phyloP scores from a whole-genome alignment of 768 basidiomycete species.

The Tephrocybe sp. region DNA sequence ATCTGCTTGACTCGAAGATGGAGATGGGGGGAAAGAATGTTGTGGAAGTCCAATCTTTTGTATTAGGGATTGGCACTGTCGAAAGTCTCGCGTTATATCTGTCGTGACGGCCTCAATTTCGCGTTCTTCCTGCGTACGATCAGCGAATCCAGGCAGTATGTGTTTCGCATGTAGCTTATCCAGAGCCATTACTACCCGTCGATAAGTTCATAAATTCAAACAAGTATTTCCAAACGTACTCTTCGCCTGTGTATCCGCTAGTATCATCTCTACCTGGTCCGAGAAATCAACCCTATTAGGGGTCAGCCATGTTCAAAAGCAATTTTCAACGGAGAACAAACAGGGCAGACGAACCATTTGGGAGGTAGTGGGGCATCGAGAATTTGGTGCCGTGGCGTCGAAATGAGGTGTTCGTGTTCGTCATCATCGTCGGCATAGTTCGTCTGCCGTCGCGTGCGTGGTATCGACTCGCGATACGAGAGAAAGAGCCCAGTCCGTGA shows the following conservation, averaged over 20 bases:
- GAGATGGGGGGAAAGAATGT: conserved; percentile 66
- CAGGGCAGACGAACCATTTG: conserved; percentile 66
- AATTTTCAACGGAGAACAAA: conserved; percentile 21
- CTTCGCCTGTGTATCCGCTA: conserved; percentile 69
- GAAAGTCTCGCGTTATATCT: conserved; percentile 87
- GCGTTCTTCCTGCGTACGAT: conserved; percentile 89
- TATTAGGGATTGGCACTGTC: conserved; percentile 63
- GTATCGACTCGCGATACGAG: conserved; percentile 83
- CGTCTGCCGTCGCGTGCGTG: conserved; percentile 34
- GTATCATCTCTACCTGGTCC: conserved; percentile 83
- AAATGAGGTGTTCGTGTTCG: conserved; percentile 69
- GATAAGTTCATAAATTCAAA: conserved; percentile 19
- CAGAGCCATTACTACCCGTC: conserved; percentile 68
- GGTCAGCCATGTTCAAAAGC: conserved; percentile 19
- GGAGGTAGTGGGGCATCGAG: conserved; percentile 76
- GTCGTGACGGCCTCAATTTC: conserved; percentile 88
- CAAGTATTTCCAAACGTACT: conserved; percentile 49
- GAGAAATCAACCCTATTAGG: conserved; percentile 82
- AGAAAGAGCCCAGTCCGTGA: conserved; percentile 92
- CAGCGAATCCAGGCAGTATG: conserved; percentile 93
- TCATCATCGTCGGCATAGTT: conserved; percentile 54
- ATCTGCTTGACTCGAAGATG: conserved; percentile 36
- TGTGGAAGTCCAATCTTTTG: conserved; percentile 66
- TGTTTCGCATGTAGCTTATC: conserved; percentile 98
- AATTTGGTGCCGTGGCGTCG: conserved; percentile 39